Evolutionary conservation across 306 rosid genomes (phyloP).

Genomic region (Mimosa bimucronata): DNA sequence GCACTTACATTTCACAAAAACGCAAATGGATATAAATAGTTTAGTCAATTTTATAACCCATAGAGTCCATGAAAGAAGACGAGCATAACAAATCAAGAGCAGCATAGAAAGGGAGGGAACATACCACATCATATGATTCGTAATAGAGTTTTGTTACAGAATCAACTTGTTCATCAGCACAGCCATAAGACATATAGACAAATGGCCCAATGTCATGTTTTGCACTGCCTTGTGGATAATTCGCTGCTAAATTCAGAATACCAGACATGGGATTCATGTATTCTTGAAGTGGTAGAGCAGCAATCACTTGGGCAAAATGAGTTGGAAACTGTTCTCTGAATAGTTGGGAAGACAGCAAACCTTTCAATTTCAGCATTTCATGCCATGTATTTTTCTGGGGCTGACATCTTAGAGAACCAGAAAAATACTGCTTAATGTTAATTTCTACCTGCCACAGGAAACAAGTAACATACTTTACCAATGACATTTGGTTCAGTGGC

Average conservation of each 20-base stretch:
- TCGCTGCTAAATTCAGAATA: conserved; percentile 84
- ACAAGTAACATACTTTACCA: conserved; percentile 23
- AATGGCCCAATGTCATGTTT: conserved; percentile 90
- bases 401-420: conserved; percentile 72
- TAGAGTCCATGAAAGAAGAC: conserved; percentile 19
- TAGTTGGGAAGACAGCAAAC: conserved; percentile 88
- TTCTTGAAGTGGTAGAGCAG: conserved; percentile 81
- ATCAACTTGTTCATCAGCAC: conserved; percentile 66
- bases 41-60: background rate
- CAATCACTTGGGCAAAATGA: conserved; percentile 81
- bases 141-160: conserved; percentile 74
- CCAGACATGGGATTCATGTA: conserved; percentile 93
- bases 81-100: conserved; percentile 3
- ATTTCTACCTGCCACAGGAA: conserved; percentile 85
- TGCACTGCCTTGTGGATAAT: conserved; percentile 64
- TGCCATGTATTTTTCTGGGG: conserved; percentile 64
- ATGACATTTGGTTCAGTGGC: conserved; percentile 18
- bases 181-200: conserved; percentile 80
- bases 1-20: background rate
- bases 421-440: conserved; percentile 80
- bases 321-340: conserved; percentile 90
- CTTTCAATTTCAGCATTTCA: conserved; percentile 78
- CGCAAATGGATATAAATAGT: background rate
- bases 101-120: conserved; percentile 39
- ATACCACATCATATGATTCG: conserved; percentile 88